Percentiles rank a stretch among this genome's conserved stretches.
Evolutionary conservation across 148 eudicot species (phyloP).

Genomic region (Dianthus caryophyllus): DNA sequence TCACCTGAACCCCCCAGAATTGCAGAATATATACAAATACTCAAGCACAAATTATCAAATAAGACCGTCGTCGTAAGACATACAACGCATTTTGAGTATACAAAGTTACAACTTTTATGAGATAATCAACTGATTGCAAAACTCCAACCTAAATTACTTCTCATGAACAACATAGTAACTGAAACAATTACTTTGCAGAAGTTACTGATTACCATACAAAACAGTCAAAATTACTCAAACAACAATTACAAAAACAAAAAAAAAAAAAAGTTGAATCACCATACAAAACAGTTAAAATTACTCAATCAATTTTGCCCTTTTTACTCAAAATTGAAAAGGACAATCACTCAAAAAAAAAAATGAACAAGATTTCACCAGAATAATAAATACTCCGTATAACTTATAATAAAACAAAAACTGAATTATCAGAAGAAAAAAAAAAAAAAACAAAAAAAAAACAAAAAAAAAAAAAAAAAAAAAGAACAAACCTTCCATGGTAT

Average conservation of each 20-base stretch:
- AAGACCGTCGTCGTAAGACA: too few relatives aligned
- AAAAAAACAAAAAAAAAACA: neutral
- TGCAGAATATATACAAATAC: too few relatives aligned
- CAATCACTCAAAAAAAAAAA: neutral
- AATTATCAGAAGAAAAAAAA: neutral
- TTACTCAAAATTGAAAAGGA: neutral
- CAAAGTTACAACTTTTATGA: neutral
- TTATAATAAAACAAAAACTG: neutral
- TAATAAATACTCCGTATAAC: neutral
- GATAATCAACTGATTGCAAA: neutral
- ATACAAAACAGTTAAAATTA: neutral
- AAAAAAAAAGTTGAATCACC: neutral
- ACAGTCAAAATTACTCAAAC: constrained; percentile 1
- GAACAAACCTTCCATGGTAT: constrained; percentile 55
- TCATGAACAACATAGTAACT: neutral
- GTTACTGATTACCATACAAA: constrained; percentile 3
- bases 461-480: neutral
- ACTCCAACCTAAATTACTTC: neutral
- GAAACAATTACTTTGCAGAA: neutral
- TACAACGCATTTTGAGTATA: neutral
- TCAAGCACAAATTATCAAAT: too few relatives aligned
- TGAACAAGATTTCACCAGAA: neutral
- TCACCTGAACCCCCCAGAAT: too few relatives aligned
- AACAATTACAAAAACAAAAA: neutral
- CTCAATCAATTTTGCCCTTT: neutral